Conservation (phyloP, 768 basidiomycete genomes). For the Cystobasidium ongulense region DNA sequence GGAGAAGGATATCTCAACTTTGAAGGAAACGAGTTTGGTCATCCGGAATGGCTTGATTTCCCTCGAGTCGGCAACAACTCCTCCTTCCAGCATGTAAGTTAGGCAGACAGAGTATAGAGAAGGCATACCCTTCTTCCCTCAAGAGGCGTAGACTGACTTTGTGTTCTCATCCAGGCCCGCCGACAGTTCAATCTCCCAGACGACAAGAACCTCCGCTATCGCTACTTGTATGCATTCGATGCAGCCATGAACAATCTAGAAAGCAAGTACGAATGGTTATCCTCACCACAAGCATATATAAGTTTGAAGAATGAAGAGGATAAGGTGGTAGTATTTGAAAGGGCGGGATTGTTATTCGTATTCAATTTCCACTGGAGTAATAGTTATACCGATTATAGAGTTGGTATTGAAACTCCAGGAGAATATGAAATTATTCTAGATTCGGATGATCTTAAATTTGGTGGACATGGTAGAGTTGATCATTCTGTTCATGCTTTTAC, state of each 20-base stretch:
- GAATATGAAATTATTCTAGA: slow-evolving; percentile 68
- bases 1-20: slow-evolving; percentile 98
- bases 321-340: slow-evolving; percentile 89
- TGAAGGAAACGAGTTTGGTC: slow-evolving; percentile 77
- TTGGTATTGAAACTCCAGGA: slow-evolving; percentile 70
- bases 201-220: slow-evolving; percentile 76
- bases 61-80: slow-evolving; percentile 90
- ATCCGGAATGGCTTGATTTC: slow-evolving; percentile 99
- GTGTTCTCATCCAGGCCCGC: slow-evolving; percentile 52
- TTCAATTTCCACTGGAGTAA: slow-evolving; percentile 94
- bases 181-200: slow-evolving; percentile 95
- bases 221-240: slow-evolving; percentile 88
- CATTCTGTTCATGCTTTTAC: slow-evolving; percentile 64
- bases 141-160: not conserved
- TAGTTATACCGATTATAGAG: slow-evolving; percentile 86
- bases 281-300: slow-evolving; percentile 76
- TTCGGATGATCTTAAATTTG: slow-evolving; percentile 78
- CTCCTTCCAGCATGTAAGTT: slow-evolving; percentile 78
- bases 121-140: not conserved
- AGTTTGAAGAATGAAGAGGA: slow-evolving; percentile 88
- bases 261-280: slow-evolving; percentile 73
- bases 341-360: slow-evolving; percentile 83
- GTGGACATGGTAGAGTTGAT: slow-evolving; percentile 75
- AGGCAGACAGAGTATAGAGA: not conserved
- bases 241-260: slow-evolving; percentile 80